A percentile compares a stretch with the other conserved stretches of the same genome.
Conservation (phyloP, 257 asterid genomes). For the Thymus quinquecostatus region DNA sequence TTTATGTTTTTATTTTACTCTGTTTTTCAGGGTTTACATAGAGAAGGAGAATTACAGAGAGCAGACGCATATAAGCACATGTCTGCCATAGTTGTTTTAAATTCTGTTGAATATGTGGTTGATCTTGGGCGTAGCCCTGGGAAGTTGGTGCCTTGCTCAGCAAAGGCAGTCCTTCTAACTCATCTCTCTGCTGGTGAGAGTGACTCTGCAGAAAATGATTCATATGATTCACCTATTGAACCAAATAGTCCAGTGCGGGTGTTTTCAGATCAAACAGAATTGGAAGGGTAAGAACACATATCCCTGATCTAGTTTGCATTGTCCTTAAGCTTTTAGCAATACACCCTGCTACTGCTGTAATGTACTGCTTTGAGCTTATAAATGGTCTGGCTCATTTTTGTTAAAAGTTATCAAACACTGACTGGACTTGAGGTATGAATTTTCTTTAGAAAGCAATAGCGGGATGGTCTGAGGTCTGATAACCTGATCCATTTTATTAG, state of each 20-base stretch:
- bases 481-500: constrained; percentile 26
- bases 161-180: constrained; percentile 62
- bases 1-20: constrained; percentile 4
- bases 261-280: constrained; percentile 57
- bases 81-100: constrained; percentile 62
- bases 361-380: constrained; percentile 32
- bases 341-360: constrained; percentile 31
- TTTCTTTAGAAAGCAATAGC: constrained; percentile 21
- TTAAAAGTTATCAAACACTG: constrained; percentile 7
- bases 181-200: constrained; percentile 79
- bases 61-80: constrained; percentile 75
- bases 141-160: constrained; percentile 69
- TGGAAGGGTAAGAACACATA: constrained; percentile 65
- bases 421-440: constrained; percentile 2
- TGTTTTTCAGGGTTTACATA: constrained; percentile 66
- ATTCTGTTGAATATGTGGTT: constrained; percentile 74
- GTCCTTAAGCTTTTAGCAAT: constrained; percentile 21
- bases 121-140: constrained; percentile 90
- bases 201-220: constrained; percentile 77
- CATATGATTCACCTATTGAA: constrained; percentile 83
- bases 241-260: constrained; percentile 80
- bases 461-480: constrained; percentile 1
- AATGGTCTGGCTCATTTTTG: constrained; percentile 35
- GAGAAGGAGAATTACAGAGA: constrained; percentile 64
- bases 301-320: constrained; percentile 21